Evolutionary conservation across 768 basidiomycete species (phyloP), one percentile per base, ranked within the genome.

Genomic region (Panaeolus papilionaceus): DNA sequence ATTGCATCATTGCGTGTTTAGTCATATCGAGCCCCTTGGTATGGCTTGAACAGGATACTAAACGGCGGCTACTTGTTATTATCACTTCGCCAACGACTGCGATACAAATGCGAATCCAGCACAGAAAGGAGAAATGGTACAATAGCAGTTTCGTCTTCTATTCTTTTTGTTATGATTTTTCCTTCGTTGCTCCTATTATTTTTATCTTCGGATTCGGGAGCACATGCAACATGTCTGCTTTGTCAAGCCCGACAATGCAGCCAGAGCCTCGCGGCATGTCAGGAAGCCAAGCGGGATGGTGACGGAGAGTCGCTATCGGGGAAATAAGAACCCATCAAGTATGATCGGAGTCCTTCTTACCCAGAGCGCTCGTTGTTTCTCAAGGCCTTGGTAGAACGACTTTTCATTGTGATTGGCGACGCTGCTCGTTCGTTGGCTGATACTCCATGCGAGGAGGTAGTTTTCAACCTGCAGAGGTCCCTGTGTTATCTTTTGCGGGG

Each of bases 1-100:
- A 58, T 58, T 58, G 54, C 54, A 58, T 58, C 54, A 58, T 58
- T 23, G 54, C 26, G 5, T 51, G 49, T 28, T 51, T 40, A 2
- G 6, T 23, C 23, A 26, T 28, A 10, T 1, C 49, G 23, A 51
- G 9, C 23, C 14, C 6, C 28, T 23, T 23, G 47, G 7, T 23
- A 49, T 23, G 20, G 23, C 23, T 4, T 20, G 47, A n/a, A 23
- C 12, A 20, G 47, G 40, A 9, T 16, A 42, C n/a, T 9, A 49
- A 49, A 26, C 23, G 47, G 47, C 47, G 47, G 47, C 20, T 1
- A n/a, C 47, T 45, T 45, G 45, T 18, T 45, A 11, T 11, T n/a
- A 45, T 45, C 40, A 45, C 18, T n/a, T 16, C n/a, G 1, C 2
- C 45, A 45, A 45, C 6, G 18, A 16, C 42, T 14, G 18, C 14